Evolutionary conservation across 202 grass and related monocot genomes (phyloP).

Genomic region (Zizania palustris): DNA sequence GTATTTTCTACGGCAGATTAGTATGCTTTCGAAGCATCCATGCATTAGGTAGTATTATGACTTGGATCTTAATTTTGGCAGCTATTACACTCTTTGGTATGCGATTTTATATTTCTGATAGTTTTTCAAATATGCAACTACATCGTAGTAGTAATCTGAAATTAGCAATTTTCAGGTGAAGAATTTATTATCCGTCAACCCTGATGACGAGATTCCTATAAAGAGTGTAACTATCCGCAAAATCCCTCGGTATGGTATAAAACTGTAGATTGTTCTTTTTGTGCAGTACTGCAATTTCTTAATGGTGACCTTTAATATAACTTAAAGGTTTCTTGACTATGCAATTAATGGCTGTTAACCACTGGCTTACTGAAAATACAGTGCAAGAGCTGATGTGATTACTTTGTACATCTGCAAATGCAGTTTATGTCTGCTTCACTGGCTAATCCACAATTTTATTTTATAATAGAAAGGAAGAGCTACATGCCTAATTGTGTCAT

Average conservation of each 20-base stretch:
- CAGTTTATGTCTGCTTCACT: neutral
- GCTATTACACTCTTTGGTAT: neutral
- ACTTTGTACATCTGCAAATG: neutral
- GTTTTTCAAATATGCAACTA: neutral
- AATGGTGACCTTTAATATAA: conserved; percentile 10
- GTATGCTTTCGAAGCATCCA: neutral
- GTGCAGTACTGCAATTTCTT: neutral
- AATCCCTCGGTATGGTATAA: conserved; percentile 74
- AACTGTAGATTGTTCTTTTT: conserved; percentile 1
- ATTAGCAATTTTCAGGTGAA: conserved; percentile 71
- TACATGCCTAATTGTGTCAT: neutral
- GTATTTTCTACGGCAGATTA: conserved; percentile 3
- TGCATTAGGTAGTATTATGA: neutral
- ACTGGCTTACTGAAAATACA: neutral
- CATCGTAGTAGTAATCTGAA: neutral
- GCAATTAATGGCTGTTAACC: neutral
- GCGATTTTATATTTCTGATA: neutral
- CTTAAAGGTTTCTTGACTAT: neutral
- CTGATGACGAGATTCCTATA: conserved; percentile 68
- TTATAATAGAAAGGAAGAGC: conserved; percentile 20
- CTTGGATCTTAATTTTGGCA: neutral
- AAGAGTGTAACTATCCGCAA: conserved; percentile 85
- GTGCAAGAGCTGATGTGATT: neutral
- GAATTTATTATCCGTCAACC: conserved; percentile 73
- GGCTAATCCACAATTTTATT: neutral